Percentiles rank a stretch among this genome's conserved stretches.
phyloP scores from a whole-genome alignment of 768 basidiomycete species.

The Panaeolus papilionaceus region DNA sequence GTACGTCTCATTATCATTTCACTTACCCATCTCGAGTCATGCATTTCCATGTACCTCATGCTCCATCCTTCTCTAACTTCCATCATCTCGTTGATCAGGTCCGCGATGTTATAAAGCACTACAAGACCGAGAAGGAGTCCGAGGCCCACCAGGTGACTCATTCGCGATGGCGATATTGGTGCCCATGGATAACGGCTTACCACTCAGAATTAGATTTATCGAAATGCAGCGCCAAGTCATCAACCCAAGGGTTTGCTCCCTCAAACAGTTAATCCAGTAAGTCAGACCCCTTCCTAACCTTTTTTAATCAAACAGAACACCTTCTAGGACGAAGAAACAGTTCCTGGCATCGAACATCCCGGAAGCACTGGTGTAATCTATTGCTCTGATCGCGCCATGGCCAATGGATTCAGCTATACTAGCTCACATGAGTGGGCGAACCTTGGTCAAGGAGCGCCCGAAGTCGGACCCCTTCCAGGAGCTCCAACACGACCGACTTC shows the following conservation, averaged over 20 bases:
- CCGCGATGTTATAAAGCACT: constrained; percentile 67
- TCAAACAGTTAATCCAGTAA: constrained; percentile 73
- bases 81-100: constrained; percentile 59
- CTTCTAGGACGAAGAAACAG: constrained; percentile 81
- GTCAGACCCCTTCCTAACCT: constrained; percentile 25
- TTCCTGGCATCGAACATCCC: constrained; percentile 87
- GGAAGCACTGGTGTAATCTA: constrained; percentile 74
- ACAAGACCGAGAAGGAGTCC: constrained; percentile 81
- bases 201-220: constrained; percentile 64
- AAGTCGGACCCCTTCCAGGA: constrained; percentile 84
- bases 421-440: constrained; percentile 85
- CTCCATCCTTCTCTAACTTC: constrained; percentile 47
- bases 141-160: constrained; percentile 80
- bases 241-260: constrained; percentile 68
- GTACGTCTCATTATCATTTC: constrained; percentile 28
- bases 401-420: constrained; percentile 89
- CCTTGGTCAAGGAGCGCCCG: constrained; percentile 91
- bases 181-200: constrained; percentile 16
- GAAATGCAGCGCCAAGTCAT: constrained; percentile 69
- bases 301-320: background rate
- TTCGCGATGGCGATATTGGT: constrained; percentile 20
- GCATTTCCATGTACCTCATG: constrained; percentile 55
- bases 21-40: constrained; percentile 32
- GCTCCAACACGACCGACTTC: constrained; percentile 69
- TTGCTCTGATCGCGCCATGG: constrained; percentile 93